Evolutionary conservation across 139 green algal genomes (phyloP), one percentile per base, ranked within the genome.

Genomic region (Auxenochlorella pyrenoidosa): DNA sequence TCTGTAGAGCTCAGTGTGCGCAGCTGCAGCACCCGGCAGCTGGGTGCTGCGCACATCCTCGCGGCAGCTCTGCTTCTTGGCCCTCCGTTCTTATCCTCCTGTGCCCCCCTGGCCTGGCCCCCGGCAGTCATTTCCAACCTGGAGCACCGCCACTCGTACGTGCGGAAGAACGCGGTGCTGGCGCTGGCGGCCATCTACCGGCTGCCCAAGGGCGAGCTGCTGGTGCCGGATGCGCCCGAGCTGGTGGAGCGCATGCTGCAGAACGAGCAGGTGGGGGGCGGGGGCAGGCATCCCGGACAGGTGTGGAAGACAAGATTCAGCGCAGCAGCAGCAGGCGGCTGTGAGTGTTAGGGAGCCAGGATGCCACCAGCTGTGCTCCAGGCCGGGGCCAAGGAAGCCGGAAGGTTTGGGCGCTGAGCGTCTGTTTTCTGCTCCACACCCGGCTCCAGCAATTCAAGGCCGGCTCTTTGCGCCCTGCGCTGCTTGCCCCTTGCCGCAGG

Each of bases 131-230:
- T 71, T 24, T 71, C 73, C 66, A 99, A 98, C 94, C 90, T 99
- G 68, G 98, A 99, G 87, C 98, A 99, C 92, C 92, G 98, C 41
- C 97, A 99, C 91, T 96, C 94, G 21, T 99, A 98, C 85, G 98
- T 99, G 54, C 95, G 98, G 51, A 94, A 96, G 63, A 99, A 99
- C 83, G 98, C 98, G 2, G 98, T 99, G 59, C 92, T 99, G 85
- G 97, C 97, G 3, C 93, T 99, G 83, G 95, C 97, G 60, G 92
- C 94, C 40, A 96, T 99, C 76, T 98, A 96, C 93, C 95, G 95
- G 77, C 94, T 99, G 70, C 97, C 97, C 43, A 96, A 97, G 86
- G 98, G 98, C 30, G 98, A 99, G 85, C 89, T 98, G 66, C 90
- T 99, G 83, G 90, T 98, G 65, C 91, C 92, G 72, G 97, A 99